phyloP scores from a whole-genome alignment of 2,329 filamentous ascomycete genomes.

The Myriosclerotinia scirpicola region DNA sequence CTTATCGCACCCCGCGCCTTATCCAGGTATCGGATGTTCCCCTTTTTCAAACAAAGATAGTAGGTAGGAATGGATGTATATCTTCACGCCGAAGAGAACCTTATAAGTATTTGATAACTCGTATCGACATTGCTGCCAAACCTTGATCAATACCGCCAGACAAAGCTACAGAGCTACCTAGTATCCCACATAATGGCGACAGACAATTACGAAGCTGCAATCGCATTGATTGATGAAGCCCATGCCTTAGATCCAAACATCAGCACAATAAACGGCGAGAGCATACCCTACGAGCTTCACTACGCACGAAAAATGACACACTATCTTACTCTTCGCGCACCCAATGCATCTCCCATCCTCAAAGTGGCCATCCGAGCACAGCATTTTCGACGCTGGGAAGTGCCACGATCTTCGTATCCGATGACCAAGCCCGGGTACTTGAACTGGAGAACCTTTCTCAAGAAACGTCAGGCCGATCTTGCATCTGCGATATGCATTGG shows the following conservation, averaged over 20 bases:
- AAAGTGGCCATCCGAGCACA: conserved; percentile 79
- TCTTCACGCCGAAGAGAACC: too few relatives aligned
- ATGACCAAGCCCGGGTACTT: conserved; percentile 75
- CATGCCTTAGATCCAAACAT: conserved; percentile 67
- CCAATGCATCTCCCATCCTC: conserved; percentile 64
- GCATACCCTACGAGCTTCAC: conserved; percentile 73
- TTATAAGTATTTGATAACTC: too few relatives aligned
- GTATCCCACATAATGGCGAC: conserved; percentile 8
- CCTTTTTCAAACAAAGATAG: too few relatives aligned
- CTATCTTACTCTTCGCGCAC: conserved; percentile 63
- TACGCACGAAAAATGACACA: conserved; percentile 78
- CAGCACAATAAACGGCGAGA: conserved; percentile 45
- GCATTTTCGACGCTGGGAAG: conserved; percentile 81
- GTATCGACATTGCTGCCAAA: too few relatives aligned
- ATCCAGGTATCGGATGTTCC: too few relatives aligned
- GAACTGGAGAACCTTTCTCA: conserved; percentile 72
- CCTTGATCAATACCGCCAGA: neutral
- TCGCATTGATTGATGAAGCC: conserved; percentile 70
- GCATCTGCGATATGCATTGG: conserved; percentile 53
- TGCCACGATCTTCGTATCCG: conserved; percentile 71
- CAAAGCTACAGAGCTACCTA: neutral
- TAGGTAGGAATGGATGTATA: too few relatives aligned
- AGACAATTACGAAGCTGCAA: conserved; percentile 49
- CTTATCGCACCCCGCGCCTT: too few relatives aligned
- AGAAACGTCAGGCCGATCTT: conserved; percentile 69